These are phyloP conservation scores for Cercospora citrullina DNA, from an alignment of 2,329 filamentous ascomycete genomes.

Conservation along the genomic window DNA sequence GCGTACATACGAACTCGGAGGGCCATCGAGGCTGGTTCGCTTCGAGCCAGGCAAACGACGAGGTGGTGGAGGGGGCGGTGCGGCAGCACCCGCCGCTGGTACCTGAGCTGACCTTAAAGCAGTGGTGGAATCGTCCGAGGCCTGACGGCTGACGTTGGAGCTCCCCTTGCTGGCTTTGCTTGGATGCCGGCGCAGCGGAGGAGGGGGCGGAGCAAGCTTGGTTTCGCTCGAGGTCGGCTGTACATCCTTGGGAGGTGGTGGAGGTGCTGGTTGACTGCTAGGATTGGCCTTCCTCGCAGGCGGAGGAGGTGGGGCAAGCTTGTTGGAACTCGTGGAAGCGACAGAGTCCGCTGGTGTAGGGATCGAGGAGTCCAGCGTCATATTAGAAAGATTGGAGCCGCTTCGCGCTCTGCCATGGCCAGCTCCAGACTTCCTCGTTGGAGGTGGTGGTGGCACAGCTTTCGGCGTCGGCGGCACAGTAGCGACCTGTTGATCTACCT, in stretches of 20 bases:
- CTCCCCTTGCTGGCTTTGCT: constrained; percentile 26
- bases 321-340: constrained; percentile 12
- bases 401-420: constrained; percentile 29
- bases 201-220: constrained; percentile 31
- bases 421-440: constrained; percentile 44
- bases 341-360: constrained; percentile 17
- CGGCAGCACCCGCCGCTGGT: constrained; percentile 6
- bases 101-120: constrained; percentile 13
- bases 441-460: constrained; percentile 50
- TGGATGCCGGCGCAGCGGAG: constrained; percentile 29
- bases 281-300: constrained; percentile 31
- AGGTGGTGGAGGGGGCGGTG: constrained; percentile 36
- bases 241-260: not conserved
- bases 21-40: constrained; percentile 30
- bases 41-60: constrained; percentile 30
- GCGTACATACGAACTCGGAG: constrained; percentile 17
- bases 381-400: constrained; percentile 31
- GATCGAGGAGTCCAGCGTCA: constrained; percentile 19
- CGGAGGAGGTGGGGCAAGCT: constrained; percentile 36
- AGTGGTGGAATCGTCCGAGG: constrained; percentile 22
- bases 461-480: constrained; percentile 38
- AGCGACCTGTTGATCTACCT: constrained; percentile 4
- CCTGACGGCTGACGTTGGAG: constrained; percentile 25
- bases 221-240: constrained; percentile 11
- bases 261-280: constrained; percentile 1